Evolutionary conservation across 75 land plant genomes (phyloP).

Genomic region (Selaginella tamariscina): DNA sequence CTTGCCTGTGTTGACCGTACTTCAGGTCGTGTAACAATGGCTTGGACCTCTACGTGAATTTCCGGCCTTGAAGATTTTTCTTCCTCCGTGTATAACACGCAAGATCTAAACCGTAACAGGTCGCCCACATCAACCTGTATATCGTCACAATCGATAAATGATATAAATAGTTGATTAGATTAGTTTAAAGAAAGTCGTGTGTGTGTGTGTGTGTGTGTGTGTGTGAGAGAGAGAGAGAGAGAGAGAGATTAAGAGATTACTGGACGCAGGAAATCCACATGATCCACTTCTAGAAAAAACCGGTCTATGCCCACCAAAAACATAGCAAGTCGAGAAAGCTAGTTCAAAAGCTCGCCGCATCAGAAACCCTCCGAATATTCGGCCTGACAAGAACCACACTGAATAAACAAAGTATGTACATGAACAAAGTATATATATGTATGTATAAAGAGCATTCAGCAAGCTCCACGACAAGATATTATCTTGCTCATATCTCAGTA

Average conservation of each 20-base stretch:
- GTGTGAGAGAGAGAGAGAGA: neutral
- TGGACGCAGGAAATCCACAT: constrained; percentile 84
- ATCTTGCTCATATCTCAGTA: no score
- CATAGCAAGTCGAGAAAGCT: constrained; percentile 87
- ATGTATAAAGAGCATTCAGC: no score
- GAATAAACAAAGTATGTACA: no score
- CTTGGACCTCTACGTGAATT: constrained; percentile 75
- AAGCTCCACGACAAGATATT: no score
- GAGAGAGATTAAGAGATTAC: constrained; percentile 28
- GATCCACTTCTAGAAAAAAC: constrained; percentile 89
- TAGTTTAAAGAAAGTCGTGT: no score
- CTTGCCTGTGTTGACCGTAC: constrained; percentile 63
- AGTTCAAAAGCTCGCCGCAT: constrained; percentile 90
- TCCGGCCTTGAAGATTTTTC: constrained; percentile 54
- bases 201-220: no score
- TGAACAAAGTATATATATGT: no score
- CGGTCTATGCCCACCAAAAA: constrained; percentile 73
- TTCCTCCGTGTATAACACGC: constrained; percentile 71
- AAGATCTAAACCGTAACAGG: constrained; percentile 77
- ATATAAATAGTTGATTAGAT: no score
- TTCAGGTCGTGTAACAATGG: constrained; percentile 86
- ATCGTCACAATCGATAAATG: no score
- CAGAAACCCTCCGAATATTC: constrained; percentile 93
- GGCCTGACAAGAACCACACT: no score
- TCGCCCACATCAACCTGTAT: constrained; percentile 97